phyloP scores from a whole-genome alignment of 768 basidiomycete species.

The Tephrocybe rancida region DNA sequence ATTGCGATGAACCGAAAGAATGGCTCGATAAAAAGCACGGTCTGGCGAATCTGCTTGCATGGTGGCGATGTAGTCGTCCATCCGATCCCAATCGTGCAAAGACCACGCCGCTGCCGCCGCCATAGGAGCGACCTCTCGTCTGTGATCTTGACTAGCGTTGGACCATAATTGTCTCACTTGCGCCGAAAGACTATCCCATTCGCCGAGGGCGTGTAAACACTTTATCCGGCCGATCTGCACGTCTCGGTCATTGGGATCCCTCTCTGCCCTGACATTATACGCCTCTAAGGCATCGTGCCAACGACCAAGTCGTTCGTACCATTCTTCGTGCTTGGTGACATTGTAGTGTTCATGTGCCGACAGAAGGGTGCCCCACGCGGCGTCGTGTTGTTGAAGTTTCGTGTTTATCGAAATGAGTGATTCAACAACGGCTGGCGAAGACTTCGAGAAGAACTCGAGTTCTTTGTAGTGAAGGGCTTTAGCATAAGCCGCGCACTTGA shows the following conservation, averaged over 20 bases:
- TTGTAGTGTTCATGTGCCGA: slow-evolving; percentile 89
- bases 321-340: slow-evolving; percentile 90
- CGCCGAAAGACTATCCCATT: slow-evolving; percentile 89
- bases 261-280: slow-evolving; percentile 75
- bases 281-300: slow-evolving; percentile 93
- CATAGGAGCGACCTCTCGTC: slow-evolving; percentile 91
- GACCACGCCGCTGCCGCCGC: slow-evolving; percentile 98
- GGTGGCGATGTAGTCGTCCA: slow-evolving; percentile 94
- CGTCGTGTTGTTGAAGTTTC: slow-evolving; percentile 93
- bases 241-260: slow-evolving; percentile 76
- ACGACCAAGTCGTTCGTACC: slow-evolving; percentile 95
- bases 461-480: slow-evolving; percentile 99
- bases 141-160: slow-evolving; percentile 78
- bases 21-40: slow-evolving; percentile 93
- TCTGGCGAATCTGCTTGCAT: slow-evolving; percentile 95
- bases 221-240: slow-evolving; percentile 90
- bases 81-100: slow-evolving; percentile 93
- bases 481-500: slow-evolving; percentile 91
- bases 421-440: slow-evolving; percentile 89
- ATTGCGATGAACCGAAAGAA: slow-evolving; percentile 93
- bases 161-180: slow-evolving; percentile 90
- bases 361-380: slow-evolving; percentile 93
- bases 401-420: slow-evolving; percentile 96
- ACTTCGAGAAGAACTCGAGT: slow-evolving; percentile 91
- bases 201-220: slow-evolving; percentile 93